Evolutionary conservation across 345 rosid genomes (phyloP), one percentile per base, ranked within the genome.

Genomic region (Clausena lansium): DNA sequence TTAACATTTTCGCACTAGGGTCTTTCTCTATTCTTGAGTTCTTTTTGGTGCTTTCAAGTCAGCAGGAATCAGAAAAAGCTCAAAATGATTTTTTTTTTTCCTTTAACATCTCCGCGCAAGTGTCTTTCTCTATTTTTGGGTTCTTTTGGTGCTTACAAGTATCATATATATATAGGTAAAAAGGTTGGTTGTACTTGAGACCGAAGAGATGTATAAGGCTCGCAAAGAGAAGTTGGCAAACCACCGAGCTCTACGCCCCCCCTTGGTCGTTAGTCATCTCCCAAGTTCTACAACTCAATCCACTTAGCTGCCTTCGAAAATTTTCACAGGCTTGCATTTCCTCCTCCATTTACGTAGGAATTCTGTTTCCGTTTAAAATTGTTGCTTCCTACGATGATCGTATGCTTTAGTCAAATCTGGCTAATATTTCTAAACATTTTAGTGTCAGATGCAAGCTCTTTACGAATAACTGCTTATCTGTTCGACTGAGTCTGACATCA

Each of bases 121-220:
- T n/a, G n/a, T n/a, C n/a, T n/a, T n/a, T n/a, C n/a, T 1, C 19
- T 50, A 8, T 65, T 19, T 27, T 28, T 57, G 0, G 35, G 32
- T 7, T 41, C 72, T 28, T 11, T 32, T 74, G 28, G 10, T 55
- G 30, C 2, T 67, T 33, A 57, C 71, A 32, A 33, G 7, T 22
- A 55, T 25, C 67, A 35, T 10, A 47, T 55, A 41, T 20, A 52
- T 52, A 13, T 78, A 93, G 94, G 97, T 93, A 10, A 93, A 93
- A 75, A 88, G 95, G 77, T 83, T 93, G 87, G 84, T 91, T 71
- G 94, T 84, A 45, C 81, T 91, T 73, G 97, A 93, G 80, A 93
- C 97, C 1, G 94, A 90, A 83, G 95, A 93, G 81, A 91, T 91
- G 95, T 86, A 83, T 70, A 87, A 86, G 71, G 95, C 93, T 63